These are phyloP conservation scores for Vachellia collinsii DNA, from an alignment of 306 rosid genomes.

Conservation along the genomic window DNA sequence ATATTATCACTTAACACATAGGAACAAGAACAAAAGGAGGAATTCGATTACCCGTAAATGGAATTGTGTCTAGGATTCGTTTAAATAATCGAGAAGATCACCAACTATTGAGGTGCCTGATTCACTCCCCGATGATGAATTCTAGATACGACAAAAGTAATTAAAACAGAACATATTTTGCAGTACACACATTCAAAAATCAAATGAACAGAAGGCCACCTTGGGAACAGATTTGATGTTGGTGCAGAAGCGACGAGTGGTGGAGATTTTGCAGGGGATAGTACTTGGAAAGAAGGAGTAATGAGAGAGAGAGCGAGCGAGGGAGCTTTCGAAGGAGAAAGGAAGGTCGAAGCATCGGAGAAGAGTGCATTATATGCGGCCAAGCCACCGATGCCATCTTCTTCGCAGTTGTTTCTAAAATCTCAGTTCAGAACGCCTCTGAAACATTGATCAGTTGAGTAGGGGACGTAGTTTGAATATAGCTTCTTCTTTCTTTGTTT, in stretches of 20 bases:
- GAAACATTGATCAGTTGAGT: background rate
- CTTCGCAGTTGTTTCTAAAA: background rate
- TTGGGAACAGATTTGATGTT: constrained; percentile 42
- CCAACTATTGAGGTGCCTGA: constrained; percentile 64
- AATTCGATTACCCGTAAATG: constrained; percentile 69
- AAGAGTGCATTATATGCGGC: constrained; percentile 50
- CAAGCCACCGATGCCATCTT: constrained; percentile 53
- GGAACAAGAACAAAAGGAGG: background rate
- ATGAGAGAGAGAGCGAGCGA: background rate
- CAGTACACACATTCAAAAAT: background rate
- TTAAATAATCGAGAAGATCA: constrained; percentile 78
- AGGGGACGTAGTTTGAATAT: background rate
- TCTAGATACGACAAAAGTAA: constrained; percentile 35
- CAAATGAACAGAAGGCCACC: constrained; percentile 32
- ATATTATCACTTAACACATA: background rate
- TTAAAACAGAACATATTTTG: background rate
- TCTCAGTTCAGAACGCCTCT: background rate
- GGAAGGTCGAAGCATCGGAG: constrained; percentile 45
- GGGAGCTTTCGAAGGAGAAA: constrained; percentile 33
- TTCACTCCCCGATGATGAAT: constrained; percentile 44
- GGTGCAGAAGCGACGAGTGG: constrained; percentile 53
- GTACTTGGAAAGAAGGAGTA: background rate
- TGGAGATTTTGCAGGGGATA: constrained; percentile 41
- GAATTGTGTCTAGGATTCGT: constrained; percentile 96
- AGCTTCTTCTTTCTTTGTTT: background rate